Conservation (phyloP, 1,284 basidiomycete species). For the Cerioporus squamosus region DNA sequence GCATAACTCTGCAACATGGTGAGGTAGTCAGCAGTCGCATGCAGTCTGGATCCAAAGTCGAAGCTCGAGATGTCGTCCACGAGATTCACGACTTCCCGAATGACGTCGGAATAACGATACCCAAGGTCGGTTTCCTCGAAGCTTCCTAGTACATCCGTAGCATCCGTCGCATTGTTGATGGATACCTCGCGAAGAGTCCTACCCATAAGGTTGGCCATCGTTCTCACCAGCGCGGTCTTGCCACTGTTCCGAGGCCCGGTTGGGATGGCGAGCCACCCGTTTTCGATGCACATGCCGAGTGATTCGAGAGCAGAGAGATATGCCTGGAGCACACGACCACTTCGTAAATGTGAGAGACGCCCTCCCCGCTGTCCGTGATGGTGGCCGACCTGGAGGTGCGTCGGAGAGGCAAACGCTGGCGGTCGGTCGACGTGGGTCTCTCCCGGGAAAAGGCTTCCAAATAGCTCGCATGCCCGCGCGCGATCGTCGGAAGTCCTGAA, state of each 20-base stretch:
- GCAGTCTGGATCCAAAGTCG: slow-evolving; percentile 36
- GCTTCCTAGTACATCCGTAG: slow-evolving; percentile 92
- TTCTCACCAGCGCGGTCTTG: slow-evolving; percentile 80
- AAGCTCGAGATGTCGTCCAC: slow-evolving; percentile 47
- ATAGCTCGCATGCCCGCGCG: slow-evolving; percentile 61
- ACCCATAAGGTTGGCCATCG: slow-evolving; percentile 77
- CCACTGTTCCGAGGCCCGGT: slow-evolving; percentile 80
- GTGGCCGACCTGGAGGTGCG: slow-evolving; percentile 73
- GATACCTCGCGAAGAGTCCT: slow-evolving; percentile 74
- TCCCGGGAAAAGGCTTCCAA: slow-evolving; percentile 62
- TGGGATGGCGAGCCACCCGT: slow-evolving; percentile 90
- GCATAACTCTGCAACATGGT: slow-evolving; percentile 1
- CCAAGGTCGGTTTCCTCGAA: slow-evolving; percentile 87
- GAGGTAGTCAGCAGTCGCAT: slow-evolving; percentile 9
- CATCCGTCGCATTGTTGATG: slow-evolving; percentile 90
- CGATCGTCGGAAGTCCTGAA: slow-evolving; percentile 83
- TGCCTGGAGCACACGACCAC: slow-evolving; percentile 59
- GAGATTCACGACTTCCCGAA: slow-evolving; percentile 45
- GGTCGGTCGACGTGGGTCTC: slow-evolving; percentile 34
- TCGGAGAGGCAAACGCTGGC: slow-evolving; percentile 55
- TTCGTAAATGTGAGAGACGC: slow-evolving; percentile 41
- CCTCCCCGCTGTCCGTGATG: slow-evolving; percentile 56
- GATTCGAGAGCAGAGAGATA: slow-evolving; percentile 79
- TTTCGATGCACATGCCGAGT: slow-evolving; percentile 73
- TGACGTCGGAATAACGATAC: slow-evolving; percentile 41